Evolutionary conservation across 2,329 filamentous ascomycete genomes (phyloP).

Genomic region (Rosellinia necatrix): DNA sequence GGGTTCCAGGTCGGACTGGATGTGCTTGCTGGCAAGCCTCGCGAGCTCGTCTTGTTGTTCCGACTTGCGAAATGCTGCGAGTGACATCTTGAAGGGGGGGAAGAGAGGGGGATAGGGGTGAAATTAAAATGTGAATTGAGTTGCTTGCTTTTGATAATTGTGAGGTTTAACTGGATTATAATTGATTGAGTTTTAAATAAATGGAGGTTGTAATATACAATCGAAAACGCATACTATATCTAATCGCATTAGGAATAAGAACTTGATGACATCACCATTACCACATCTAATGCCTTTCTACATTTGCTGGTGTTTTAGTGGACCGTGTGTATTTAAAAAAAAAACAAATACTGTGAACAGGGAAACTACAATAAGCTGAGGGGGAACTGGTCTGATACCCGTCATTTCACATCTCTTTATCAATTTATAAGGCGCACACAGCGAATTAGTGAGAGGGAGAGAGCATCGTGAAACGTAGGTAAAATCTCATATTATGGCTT

Average conservation of each 20-base stretch:
- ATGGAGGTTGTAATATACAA: not conserved
- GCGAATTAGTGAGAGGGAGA: not conserved
- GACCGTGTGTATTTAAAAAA: too few relatives aligned
- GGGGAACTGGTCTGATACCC: too few relatives aligned
- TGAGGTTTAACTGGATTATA: too few relatives aligned
- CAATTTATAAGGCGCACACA: too few relatives aligned
- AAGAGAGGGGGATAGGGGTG: too few relatives aligned
- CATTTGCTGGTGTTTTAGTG: not conserved
- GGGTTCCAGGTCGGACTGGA: constrained; percentile 57
- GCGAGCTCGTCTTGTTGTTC: constrained; percentile 53
- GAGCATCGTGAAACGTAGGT: not conserved
- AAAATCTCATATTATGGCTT: not conserved
- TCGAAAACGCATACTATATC: too few relatives aligned
- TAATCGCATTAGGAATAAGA: not conserved
- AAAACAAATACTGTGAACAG: too few relatives aligned
- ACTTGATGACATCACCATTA: constrained; percentile 24
- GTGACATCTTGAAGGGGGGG: constrained; percentile 35
- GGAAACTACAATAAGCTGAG: too few relatives aligned
- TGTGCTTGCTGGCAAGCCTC: constrained; percentile 60
- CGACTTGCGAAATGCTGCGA: constrained; percentile 43
- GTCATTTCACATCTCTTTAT: too few relatives aligned
- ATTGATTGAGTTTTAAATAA: too few relatives aligned
- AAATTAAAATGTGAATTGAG: too few relatives aligned
- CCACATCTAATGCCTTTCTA: not conserved
- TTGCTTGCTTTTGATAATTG: too few relatives aligned